Evolutionary conservation across 805 yeast genomes (phyloP), one percentile per base, ranked within the genome.

Genomic region (Hanseniaspora mollemarum): DNA sequence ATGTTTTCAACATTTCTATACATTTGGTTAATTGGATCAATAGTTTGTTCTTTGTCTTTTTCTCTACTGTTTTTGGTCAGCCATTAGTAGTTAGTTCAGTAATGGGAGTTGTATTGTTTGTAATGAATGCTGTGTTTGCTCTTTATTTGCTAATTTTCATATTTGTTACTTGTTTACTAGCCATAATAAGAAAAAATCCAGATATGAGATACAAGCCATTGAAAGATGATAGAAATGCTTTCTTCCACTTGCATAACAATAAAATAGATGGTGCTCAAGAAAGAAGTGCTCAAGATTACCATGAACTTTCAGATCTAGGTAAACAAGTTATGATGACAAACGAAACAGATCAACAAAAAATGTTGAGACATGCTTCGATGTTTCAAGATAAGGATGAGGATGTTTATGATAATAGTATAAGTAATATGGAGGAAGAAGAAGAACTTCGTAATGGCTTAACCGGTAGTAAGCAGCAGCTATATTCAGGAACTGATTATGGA

Each of bases 181-280:
- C 96, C 0, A 66, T 92, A 59, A 57, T 88, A 29, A 81, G 83
- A 65, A 87, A 83, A 72, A 87, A 92, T 65, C 97, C 98, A 49
- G 98, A 92, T 67, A 78, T 90, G 9, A 77, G 95, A 59, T 92
- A 92, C 70, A 90, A 87, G 69, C 97, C 96, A 55, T 83, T 90
- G 83, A 83, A 83, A 59, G 98, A 92, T 66, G 98, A 92, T 63
- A 78, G 98, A 63, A 92, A 84, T 46, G 84, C 96, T n/a, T 92
- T 92, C 65, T 84, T 92, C 62, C 88, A 88, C 55, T 74, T 81
- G 59, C 71, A 72, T 51, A 79, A 71, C 51, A 65, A 65, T 31
- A 66, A 64, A 39, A 61, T 64, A 42, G 55, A 59, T 5, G 56
- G 57, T 39, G 52, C 46, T 16, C 49, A 52, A 31, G 54, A 51